Percentiles rank a stretch among this genome's conserved stretches.
Evolutionary conservation across 2,329 filamentous ascomycete species (phyloP).

Genomic region (Chaetomiaceae sp.): DNA sequence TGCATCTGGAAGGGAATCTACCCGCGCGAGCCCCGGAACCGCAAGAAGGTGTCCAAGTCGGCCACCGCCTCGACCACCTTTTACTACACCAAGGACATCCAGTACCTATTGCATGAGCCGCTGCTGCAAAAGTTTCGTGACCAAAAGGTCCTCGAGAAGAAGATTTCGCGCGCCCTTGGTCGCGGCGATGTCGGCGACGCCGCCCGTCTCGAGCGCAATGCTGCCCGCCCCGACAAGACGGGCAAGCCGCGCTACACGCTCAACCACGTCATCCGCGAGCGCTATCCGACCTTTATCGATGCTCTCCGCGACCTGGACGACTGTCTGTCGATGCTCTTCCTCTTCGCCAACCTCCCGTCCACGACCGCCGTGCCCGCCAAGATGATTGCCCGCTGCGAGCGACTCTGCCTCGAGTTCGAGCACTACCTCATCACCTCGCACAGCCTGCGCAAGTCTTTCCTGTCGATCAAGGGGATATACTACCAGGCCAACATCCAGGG

Average conservation of each 20-base stretch:
- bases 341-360: constrained; percentile 94
- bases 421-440: constrained; percentile 94
- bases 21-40: constrained; percentile 91
- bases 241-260: constrained; percentile 85
- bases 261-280: constrained; percentile 95
- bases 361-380: constrained; percentile 86
- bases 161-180: constrained; percentile 88
- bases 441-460: constrained; percentile 89
- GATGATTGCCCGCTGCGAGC: constrained; percentile 92
- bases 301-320: constrained; percentile 93
- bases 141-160: constrained; percentile 94
- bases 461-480: constrained; percentile 99
- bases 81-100: constrained; percentile 88
- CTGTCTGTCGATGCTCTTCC: constrained; percentile 92
- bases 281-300: constrained; percentile 95
- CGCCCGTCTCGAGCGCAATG: constrained; percentile 79
- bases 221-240: constrained; percentile 82
- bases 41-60: constrained; percentile 93
- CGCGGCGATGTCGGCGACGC: constrained; percentile 89
- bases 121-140: constrained; percentile 92
- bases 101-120: constrained; percentile 96
- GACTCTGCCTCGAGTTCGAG: constrained; percentile 90
- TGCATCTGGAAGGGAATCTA: constrained; percentile 99
- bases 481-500: constrained; percentile 97
- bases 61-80: constrained; percentile 90